A percentile compares a stretch with the other conserved stretches of the same genome.
Evolutionary conservation across 1,139 yeast genomes (phyloP).

Genomic region (Saccharomycopsis hybrid): DNA sequence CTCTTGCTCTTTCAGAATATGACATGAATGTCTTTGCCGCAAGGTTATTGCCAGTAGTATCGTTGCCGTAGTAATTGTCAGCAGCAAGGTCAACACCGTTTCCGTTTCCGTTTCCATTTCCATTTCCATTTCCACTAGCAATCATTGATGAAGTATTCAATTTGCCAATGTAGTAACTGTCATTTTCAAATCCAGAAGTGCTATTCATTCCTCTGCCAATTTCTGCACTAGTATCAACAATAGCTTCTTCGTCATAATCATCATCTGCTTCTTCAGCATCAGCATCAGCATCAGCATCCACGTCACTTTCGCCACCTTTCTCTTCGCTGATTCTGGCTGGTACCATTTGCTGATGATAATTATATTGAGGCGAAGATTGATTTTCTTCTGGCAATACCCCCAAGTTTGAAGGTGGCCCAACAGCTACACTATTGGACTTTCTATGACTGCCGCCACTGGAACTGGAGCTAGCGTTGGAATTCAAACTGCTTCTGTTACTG

Average conservation of each 20-base stretch:
- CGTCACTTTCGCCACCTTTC: background rate
- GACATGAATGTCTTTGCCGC: background rate
- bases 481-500: slow-evolving; percentile 8
- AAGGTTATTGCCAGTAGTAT: background rate
- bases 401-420: slow-evolving; percentile 6
- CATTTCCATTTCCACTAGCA: no score
- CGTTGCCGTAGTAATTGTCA: background rate
- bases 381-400: slow-evolving; percentile 16
- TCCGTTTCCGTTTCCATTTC: no score
- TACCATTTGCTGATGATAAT: background rate
- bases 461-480: slow-evolving; percentile 4
- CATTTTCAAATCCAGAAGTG: background rate
- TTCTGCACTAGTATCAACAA: slow-evolving; percentile 11
- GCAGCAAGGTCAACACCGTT: background rate
- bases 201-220: slow-evolving; percentile 5
- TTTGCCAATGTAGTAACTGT: background rate
- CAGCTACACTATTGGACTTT: slow-evolving; percentile 3
- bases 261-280: background rate
- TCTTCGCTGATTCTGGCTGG: slow-evolving; percentile 4
- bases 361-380: background rate
- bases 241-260: background rate
- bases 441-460: slow-evolving; percentile 3
- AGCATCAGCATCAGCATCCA: background rate
- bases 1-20: slow-evolving; percentile 12
- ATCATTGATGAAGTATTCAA: no score